Base-by-base conservation (phyloP, 768 basidiomycete genomes). In the Candolleomyces aberdarensis region DNA sequence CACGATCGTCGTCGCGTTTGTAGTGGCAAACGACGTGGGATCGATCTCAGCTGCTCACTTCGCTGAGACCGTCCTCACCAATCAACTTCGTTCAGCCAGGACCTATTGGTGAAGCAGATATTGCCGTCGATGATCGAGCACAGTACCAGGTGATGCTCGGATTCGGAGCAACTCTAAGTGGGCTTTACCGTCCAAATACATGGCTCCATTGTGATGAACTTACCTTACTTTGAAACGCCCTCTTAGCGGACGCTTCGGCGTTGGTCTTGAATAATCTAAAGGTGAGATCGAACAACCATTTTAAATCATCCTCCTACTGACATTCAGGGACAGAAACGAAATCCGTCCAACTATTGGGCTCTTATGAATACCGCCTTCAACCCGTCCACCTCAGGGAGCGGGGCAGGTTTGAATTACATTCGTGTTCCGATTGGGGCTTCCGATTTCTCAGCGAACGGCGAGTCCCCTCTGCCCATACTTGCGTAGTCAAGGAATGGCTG, bases 351-450 rank as follows among this genome's bases (percentile, higher is more conserved):
- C 66, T 91, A 92, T 66, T 83, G 81, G 78, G 71, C 74, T 10
- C 66, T 91, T 6, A 67, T 91, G 43, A 75, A 79, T 39, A 78
- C 83, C 62, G 79, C 89, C 64, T 91, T 90, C 67, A 74, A 83
- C 57, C 81, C 85, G 15, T 80, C 82, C 1, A 84, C 91, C 68
- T 85, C 79, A 0, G 80, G 81, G 11, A 76, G 83, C 58, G 78
- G 83, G 6, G 89, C 90, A 29, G 90, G 89, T 1, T 72, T 92
- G 56, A 85, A 84, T 47, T 88, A 87, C 65, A 72, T 92, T 53
- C 83, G 90, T 10, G 76, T 91, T 43, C 83, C 89, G 0, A 77
- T 92, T 14, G 90, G 90, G 14, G 86, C 90, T 4, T 82, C 87
- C 3, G 90, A 91, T 71, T 91, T 91, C 67, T 89, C 90, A 11